Conservation (phyloP, 148 eudicot species). For the Rhododendron kiyosumense region DNA sequence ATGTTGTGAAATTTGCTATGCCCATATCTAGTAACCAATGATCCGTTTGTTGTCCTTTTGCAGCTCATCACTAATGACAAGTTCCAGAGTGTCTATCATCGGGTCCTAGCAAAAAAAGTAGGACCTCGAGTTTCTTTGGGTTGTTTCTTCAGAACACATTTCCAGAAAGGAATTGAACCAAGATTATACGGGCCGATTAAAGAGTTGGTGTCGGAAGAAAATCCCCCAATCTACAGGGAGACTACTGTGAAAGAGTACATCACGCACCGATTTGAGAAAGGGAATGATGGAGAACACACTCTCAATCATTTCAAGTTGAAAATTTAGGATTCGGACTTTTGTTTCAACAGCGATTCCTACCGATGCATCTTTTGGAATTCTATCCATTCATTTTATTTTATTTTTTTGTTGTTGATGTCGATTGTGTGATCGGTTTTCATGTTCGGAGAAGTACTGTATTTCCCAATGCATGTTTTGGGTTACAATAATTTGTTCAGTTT, state of each 20-base stretch:
- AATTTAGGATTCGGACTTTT: not conserved
- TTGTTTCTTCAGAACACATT: conserved; percentile 38
- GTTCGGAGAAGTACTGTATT: not conserved
- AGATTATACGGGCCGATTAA: conserved; percentile 50
- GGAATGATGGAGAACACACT: conserved; percentile 5
- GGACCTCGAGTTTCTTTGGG: conserved; percentile 63
- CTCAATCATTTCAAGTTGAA: conserved; percentile 21
- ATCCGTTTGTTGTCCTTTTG: not conserved
- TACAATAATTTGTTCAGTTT: not conserved
- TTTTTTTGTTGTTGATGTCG: not conserved
- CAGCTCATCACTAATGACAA: conserved; percentile 56
- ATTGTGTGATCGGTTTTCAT: not conserved
- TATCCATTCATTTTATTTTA: not conserved
- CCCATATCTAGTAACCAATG: not conserved
- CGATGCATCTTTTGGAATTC: not conserved
- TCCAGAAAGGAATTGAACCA: not conserved
- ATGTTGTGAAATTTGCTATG: not conserved
- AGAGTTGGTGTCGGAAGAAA: conserved; percentile 17
- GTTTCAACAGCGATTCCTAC: not conserved
- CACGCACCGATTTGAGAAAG: not conserved
- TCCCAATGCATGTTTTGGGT: not conserved
- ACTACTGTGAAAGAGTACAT: not conserved
- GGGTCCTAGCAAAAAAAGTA: conserved; percentile 30
- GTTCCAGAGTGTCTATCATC: conserved; percentile 49
- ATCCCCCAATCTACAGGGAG: conserved; percentile 3